Evolutionary conservation across 2,329 filamentous ascomycete genomes (phyloP).

Genomic region (Botrytis byssoidea): DNA sequence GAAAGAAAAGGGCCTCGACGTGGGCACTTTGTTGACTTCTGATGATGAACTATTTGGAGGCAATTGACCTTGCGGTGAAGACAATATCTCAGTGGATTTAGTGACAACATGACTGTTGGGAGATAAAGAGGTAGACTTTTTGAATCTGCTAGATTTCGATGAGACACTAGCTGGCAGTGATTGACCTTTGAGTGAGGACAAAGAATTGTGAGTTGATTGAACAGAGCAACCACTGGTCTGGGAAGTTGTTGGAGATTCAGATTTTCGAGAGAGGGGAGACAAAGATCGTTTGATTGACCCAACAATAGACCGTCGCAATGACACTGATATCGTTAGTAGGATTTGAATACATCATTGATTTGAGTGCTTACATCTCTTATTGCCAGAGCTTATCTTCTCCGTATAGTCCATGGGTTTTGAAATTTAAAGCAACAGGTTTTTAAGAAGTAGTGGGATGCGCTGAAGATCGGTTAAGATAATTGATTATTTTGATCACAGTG

Average conservation of each 20-base stretch:
- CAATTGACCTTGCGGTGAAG: neutral
- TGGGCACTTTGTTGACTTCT: neutral
- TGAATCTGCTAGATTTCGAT: neutral
- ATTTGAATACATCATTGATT: neutral
- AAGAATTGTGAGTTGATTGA: neutral
- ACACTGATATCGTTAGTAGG: slow-evolving; percentile 11
- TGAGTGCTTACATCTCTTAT: slow-evolving; percentile 5
- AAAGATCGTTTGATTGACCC: slow-evolving; percentile 17
- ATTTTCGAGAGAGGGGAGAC: slow-evolving; percentile 10
- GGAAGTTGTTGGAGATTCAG: neutral
- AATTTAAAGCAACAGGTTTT: neutral
- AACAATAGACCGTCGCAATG: slow-evolving; percentile 15
- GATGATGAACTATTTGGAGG: neutral
- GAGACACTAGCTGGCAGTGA: neutral
- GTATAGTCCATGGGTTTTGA: neutral
- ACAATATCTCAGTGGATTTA: neutral
- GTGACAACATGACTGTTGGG: neutral
- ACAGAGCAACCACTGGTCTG: slow-evolving; percentile 3
- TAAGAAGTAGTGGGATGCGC: neutral
- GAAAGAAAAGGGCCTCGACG: neutral
- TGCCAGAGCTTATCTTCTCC: neutral
- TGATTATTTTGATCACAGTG: neutral
- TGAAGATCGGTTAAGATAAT: neutral
- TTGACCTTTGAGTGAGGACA: neutral
- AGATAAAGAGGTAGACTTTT: neutral